These are phyloP conservation scores for Effrenium voratum DNA, from an alignment of 73 alveolate species.

Conservation along the genomic window DNA sequence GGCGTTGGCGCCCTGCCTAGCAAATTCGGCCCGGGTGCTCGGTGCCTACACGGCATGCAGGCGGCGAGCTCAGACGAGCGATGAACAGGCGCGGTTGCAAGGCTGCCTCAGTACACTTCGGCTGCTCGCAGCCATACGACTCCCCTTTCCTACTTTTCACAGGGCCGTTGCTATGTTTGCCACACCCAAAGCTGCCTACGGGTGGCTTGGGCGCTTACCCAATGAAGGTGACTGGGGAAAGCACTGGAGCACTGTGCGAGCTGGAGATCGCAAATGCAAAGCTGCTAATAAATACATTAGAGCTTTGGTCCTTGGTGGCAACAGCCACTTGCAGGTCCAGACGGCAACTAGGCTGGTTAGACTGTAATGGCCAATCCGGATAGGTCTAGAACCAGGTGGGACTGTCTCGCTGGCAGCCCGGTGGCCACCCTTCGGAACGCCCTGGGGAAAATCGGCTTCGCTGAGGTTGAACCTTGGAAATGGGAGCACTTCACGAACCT, in stretches of 20 bases:
- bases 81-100: background rate
- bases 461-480: background rate
- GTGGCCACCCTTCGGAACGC: background rate
- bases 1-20: background rate
- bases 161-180: background rate
- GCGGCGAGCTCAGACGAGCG: background rate
- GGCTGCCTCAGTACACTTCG: background rate
- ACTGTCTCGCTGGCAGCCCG: background rate
- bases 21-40: background rate
- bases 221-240: background rate
- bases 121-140: background rate
- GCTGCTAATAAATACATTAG: background rate
- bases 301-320: background rate
- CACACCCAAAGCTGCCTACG: background rate
- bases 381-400: background rate
- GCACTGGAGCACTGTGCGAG: background rate
- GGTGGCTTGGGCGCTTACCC: background rate
- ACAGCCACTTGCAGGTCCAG: background rate
- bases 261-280: background rate
- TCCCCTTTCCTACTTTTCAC: background rate
- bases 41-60: slow-evolving; percentile 1
- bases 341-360: background rate
- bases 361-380: background rate
- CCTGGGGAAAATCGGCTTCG: background rate
- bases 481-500: background rate